Base-by-base conservation (phyloP, 352 stramenopile genomes). In the Peronospora farinosa region DNA sequence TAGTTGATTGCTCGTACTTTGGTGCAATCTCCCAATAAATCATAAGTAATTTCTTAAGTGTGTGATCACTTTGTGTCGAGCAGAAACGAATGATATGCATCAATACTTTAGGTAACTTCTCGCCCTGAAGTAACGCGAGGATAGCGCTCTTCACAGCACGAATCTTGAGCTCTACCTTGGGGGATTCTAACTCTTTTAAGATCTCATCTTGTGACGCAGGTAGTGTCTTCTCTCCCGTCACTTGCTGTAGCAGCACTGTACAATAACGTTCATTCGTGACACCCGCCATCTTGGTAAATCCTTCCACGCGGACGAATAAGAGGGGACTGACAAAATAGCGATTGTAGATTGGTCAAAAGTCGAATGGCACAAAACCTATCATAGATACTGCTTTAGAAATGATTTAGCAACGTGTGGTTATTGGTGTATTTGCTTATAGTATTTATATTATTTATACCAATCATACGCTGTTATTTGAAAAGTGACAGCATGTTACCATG, bases 1-100 rank as follows among this genome's bases (percentile, higher is more conserved):
- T 65, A 43, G 59, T 66, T 69, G 47, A 16, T 10, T 92, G 86
- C 67, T 98, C 94, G 65, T 98, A 98, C 70, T 98, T 99, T 23
- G 95, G 92, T 3, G 97, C 95, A 47, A 99, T 96, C 68, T 99
- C 96, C 95, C 95, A 98, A 72, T 98, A 99, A 46, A 99, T 79
- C 92, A 98, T 99, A 28, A 98, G 87, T 33, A 99, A 77, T 67
- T 99, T 99, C 75, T 99, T 99, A 38, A 99, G 79, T 61, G 96
- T 91, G 75, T 99, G 97, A 76, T 99, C 96, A 47, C 98, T 96
- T 40, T 97, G 96, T 48, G 97, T 99, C 50, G 98, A 98, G 74
- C 96, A 99, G 71, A 98, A 99, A 45, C 93, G 95, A 65, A 99
- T 99, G 47, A 99, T 98, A 71, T 98, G 96, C 97, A 99, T 99